Base-by-base conservation (phyloP, 345 rosid genomes). In the Eutrema japonicum region DNA sequence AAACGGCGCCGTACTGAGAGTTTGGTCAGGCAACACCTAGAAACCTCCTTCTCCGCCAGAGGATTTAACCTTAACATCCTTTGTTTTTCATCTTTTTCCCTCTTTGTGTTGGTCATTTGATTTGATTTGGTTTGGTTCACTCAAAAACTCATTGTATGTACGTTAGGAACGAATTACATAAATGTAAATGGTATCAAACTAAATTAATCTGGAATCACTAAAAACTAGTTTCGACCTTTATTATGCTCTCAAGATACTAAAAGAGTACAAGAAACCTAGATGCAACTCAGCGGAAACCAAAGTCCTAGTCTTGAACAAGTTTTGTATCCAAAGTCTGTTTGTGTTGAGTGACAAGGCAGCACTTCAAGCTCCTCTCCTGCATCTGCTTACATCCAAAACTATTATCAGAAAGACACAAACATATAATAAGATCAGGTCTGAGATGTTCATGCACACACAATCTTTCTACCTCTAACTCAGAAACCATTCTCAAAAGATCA, bases 291-390 rank as follows among this genome's bases (percentile, higher is more conserved):
- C 58, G 14, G 40, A 70, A 48, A 53, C 8, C 32, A 32, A 46
- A 37, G 49, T 32, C 62, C 73, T 73, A 41, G 30, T 66, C 47
- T 42, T 42, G 14, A 8, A 10, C 14, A 67, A 33, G 6, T 51
- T 61, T 16, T 37, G 30, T 66, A 32, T 58, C 43, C 45, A 38
- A 56, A 65, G 29, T 40, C 61, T 75, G 48, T 43, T 60, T 86
- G 86, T 58, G 73, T 41, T 74, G 78, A 67, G 50, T 74, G 32
- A 92, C 73, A 18, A 85, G 9, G 55, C 67, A 62, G 77, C 87
- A 78, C 61, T 74, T 86, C 52, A 87, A 78, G 73, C 86, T 85
- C 73, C 79, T 86, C 78, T 92, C 94, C 57, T 80, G 79, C 62
- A 85, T 76, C 98, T 89, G 90, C 57, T 2, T 29, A 36, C 40